Percentiles rank a stretch among this genome's conserved stretches.
phyloP scores from a whole-genome alignment of 805 yeast species.

The Candida lessepsii region DNA sequence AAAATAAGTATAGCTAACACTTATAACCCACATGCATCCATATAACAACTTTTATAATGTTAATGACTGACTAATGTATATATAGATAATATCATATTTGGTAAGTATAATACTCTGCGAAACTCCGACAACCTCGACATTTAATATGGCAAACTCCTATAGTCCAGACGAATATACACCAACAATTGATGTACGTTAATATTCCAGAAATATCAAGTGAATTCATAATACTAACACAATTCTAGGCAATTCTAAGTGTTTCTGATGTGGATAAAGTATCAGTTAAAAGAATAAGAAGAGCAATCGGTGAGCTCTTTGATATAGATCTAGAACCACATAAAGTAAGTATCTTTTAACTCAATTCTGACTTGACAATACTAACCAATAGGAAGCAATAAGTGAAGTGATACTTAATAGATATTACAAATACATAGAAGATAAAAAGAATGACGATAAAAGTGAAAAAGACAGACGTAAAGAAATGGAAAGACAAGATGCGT shows the following conservation, averaged over 20 bases:
- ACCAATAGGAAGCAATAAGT: constrained; percentile 52
- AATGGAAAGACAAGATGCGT: constrained; percentile 49
- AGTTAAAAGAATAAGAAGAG: constrained; percentile 67
- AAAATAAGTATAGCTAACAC: too few species aligned
- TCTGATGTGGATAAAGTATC: constrained; percentile 69
- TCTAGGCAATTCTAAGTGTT: constrained; percentile 66
- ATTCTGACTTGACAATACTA: not conserved
- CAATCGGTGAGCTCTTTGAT: constrained; percentile 67
- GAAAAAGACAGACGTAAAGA: constrained; percentile 25
- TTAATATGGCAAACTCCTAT: constrained; percentile 4
- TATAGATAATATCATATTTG: not conserved
- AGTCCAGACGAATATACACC: constrained; percentile 46
- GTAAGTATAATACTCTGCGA: not conserved
- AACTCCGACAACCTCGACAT: not conserved
- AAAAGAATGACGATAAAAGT: constrained; percentile 27
- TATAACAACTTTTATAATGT: not conserved
- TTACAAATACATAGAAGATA: constrained; percentile 42
- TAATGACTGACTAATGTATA: not conserved
- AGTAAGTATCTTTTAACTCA: constrained; percentile 25
- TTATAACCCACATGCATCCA: not conserved
- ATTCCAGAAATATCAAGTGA: too few species aligned
- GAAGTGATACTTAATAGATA: constrained; percentile 60
- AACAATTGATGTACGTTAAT: constrained; percentile 65
- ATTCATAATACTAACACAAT: constrained; percentile 9
- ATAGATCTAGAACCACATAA: constrained; percentile 48